phyloP scores from a whole-genome alignment of 164 flowering plant species.

The Houttuynia cordata region DNA sequence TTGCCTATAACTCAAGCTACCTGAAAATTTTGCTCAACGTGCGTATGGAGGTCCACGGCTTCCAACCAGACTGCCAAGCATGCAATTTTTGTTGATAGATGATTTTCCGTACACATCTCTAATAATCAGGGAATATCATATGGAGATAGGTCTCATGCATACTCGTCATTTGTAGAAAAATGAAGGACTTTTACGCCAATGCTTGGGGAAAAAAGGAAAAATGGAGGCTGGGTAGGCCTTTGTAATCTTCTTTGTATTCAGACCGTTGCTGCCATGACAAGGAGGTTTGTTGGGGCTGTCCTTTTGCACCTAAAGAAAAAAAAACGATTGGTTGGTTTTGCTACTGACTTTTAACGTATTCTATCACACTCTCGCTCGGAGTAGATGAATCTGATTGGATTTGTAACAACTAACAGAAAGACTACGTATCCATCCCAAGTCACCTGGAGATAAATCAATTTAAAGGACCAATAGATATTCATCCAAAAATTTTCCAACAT shows the following conservation, averaged over 20 bases:
- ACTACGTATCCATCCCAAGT: neutral
- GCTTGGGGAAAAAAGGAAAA: neutral
- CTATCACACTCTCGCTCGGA: neutral
- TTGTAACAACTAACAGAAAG: constrained; percentile 4
- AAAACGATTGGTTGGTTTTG: neutral
- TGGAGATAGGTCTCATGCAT: too few relatives aligned
- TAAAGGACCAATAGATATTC: neutral
- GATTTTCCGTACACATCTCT: too few relatives aligned
- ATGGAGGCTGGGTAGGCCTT: constrained; percentile 2
- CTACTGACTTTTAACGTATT: neutral
- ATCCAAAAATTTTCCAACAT: neutral
- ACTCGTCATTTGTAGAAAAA: too few relatives aligned
- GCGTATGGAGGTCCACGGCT: too few relatives aligned
- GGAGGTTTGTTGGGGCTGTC: constrained; percentile 12
- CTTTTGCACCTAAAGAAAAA: constrained; percentile 1
- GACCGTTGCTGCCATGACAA: constrained; percentile 6
- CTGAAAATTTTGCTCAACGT: too few relatives aligned
- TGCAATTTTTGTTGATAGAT: too few relatives aligned
- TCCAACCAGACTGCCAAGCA: too few relatives aligned
- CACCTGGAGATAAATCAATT: neutral
- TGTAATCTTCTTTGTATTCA: constrained; percentile 8
- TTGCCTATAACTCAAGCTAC: too few relatives aligned
- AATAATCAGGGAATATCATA: too few relatives aligned
- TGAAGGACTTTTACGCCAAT: too few relatives aligned
- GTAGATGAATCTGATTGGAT: constrained; percentile 10